These are phyloP conservation scores for Peronospora destructor DNA, from an alignment of 352 stramenopile genomes.

Conservation along the genomic window DNA sequence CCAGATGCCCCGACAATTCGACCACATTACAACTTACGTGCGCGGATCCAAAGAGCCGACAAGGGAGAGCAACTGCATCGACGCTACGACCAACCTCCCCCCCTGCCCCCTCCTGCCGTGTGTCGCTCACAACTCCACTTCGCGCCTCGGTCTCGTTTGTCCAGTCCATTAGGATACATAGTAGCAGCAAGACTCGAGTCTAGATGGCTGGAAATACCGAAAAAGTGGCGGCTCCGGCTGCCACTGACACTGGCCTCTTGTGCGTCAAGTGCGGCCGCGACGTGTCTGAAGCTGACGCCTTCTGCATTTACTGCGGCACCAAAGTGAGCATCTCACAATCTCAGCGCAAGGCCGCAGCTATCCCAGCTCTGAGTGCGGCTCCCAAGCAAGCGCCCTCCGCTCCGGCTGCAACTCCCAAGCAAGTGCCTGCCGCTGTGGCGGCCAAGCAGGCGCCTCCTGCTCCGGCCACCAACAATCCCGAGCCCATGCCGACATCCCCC, in stretches of 20 bases:
- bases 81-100: constrained; percentile 1
- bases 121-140: constrained; percentile 42
- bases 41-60: constrained; percentile 16
- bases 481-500: constrained; percentile 3
- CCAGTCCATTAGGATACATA: constrained; percentile 10
- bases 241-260: constrained; percentile 31
- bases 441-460: constrained; percentile 4
- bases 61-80: neutral
- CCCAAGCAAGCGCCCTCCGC: constrained; percentile 3
- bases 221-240: constrained; percentile 36
- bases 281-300: constrained; percentile 64
- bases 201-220: constrained; percentile 65
- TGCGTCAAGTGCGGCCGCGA: constrained; percentile 76
- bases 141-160: constrained; percentile 25
- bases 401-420: neutral
- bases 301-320: constrained; percentile 86
- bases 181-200: constrained; percentile 8
- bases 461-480: constrained; percentile 2
- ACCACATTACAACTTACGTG: constrained; percentile 21
- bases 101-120: neutral
- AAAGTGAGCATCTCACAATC: constrained; percentile 66
- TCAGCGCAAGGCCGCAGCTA: constrained; percentile 35
- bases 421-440: constrained; percentile 1
- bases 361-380: constrained; percentile 2
- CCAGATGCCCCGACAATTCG: constrained; percentile 12